Base-by-base conservation (phyloP, 176 grass and related monocot species). In the Paspalum notatum region DNA sequence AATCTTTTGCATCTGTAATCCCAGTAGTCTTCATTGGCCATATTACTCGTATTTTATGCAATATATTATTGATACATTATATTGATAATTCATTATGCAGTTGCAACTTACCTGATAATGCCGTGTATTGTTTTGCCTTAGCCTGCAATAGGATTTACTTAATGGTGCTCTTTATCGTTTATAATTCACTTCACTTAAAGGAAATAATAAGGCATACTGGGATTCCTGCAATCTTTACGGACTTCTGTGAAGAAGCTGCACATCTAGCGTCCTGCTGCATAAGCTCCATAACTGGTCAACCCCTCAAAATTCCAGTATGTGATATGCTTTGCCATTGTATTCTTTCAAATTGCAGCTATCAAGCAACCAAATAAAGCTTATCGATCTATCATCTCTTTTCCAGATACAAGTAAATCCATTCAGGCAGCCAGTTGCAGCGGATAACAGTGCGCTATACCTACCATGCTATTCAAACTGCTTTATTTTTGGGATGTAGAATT, bases 181-280 rank as follows among this genome's bases (percentile, higher is more conserved):
- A 4, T 68, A 66, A 81, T 62, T 17, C 14, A 72, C 60, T 89
- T 71, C n/a, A 7, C 83, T 78, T 73, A 89, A 89, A 89, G 96
- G 92, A 98, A 84, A 72, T 91, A 59, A 93, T 98, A 57, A 84
- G 39, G 70, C 62, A 48, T 58, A 87, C 75, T 78, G 85, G 76
- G 22, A 81, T 98, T 82, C 90, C 88, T 70, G 86, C 92, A 68
- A 53, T 98, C 39, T 95, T 98, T 83, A 95, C 95, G 1, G 95
- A 98, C 80, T 98, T 93, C 24, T 98, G 96, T 79, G 96, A 98
- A 87, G 92, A 98, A 98, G 92, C 92, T 87, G 92, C 96, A 63
- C 84, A 95, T 91, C 62, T 98, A 59, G 96, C 92, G 24, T 92
- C 92, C 43, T 77, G 75, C 76, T 95, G 96, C 86, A 91, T 95